Percentiles rank a stretch among this genome's conserved stretches.
phyloP scores from a whole-genome alignment of 2,329 filamentous ascomycete genomes.

The Daldinia eschscholtzii region DNA sequence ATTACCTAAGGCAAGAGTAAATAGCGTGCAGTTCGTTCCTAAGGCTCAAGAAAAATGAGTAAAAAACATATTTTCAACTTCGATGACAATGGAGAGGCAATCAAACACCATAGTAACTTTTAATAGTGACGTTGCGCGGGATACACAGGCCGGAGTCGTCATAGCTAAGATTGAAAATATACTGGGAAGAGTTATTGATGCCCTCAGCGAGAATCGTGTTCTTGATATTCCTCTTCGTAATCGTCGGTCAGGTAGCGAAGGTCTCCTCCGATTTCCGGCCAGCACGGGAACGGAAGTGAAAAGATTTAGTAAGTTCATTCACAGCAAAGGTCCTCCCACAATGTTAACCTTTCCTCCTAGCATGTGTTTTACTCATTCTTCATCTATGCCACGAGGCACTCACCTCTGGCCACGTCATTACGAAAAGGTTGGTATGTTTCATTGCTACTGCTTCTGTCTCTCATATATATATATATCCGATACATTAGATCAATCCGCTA shows the following conservation, averaged over 20 bases:
- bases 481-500: conserved; percentile 10
- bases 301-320: conserved; percentile 50
- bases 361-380: conserved; percentile 69
- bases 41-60: background rate
- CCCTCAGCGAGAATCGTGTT: conserved; percentile 58
- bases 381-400: conserved; percentile 71
- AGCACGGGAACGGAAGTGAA: conserved; percentile 40
- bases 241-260: conserved; percentile 49
- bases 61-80: background rate
- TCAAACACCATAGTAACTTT: conserved; percentile 1
- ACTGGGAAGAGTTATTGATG: conserved; percentile 64
- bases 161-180: conserved; percentile 68
- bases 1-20: background rate
- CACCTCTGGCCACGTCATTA: conserved; percentile 65
- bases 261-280: conserved; percentile 45
- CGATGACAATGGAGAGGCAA: conserved; percentile 25
- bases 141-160: conserved; percentile 49
- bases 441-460: background rate
- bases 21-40: background rate
- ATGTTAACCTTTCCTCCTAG: conserved; percentile 46
- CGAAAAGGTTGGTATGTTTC: conserved; percentile 66
- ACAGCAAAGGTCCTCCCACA: background rate
- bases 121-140: conserved; percentile 3
- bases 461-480: background rate
- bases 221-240: conserved; percentile 63